Conservation (phyloP, 306 rosid species). For the Quercus gilva region DNA sequence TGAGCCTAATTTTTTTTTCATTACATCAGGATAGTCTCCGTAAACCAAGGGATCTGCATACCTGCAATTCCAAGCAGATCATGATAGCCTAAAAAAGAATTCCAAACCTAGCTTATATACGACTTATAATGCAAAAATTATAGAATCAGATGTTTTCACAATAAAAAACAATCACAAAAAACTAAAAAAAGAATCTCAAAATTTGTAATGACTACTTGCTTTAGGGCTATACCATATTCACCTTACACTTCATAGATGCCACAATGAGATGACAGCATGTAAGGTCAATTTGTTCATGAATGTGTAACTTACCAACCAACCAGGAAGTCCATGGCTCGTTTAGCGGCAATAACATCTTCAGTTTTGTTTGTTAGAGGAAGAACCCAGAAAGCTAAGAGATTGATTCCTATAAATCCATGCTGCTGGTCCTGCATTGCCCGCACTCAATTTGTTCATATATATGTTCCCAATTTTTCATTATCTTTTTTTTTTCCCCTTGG, state of each 20-base stretch:
- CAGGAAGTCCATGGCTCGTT: conserved; percentile 37
- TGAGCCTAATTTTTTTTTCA: conserved; percentile 55
- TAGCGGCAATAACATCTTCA: conserved; percentile 40
- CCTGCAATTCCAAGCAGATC: conserved; percentile 36
- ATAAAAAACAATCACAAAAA: background rate
- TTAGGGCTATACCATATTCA: background rate
- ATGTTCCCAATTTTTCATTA: background rate
- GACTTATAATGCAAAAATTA: background rate
- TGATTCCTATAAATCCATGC: conserved; percentile 59
- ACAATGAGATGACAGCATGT: background rate
- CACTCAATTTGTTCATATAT: background rate
- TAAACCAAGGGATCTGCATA: conserved; percentile 50
- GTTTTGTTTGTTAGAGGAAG: conserved; percentile 41
- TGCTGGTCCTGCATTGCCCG: conserved; percentile 47
- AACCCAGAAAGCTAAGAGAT: conserved; percentile 30
- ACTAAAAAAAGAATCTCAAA: background rate
- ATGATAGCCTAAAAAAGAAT: background rate
- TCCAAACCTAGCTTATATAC: background rate
- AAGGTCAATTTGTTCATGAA: background rate
- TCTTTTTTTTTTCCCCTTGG: too few species aligned
- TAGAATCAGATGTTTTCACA: background rate
- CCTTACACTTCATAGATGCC: background rate
- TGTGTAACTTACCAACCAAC: conserved; percentile 53
- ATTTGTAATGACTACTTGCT: background rate
- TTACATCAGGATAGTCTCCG: conserved; percentile 64